phyloP scores from a whole-genome alignment of 805 yeast species.

The Kurtzmaniella fragi region DNA sequence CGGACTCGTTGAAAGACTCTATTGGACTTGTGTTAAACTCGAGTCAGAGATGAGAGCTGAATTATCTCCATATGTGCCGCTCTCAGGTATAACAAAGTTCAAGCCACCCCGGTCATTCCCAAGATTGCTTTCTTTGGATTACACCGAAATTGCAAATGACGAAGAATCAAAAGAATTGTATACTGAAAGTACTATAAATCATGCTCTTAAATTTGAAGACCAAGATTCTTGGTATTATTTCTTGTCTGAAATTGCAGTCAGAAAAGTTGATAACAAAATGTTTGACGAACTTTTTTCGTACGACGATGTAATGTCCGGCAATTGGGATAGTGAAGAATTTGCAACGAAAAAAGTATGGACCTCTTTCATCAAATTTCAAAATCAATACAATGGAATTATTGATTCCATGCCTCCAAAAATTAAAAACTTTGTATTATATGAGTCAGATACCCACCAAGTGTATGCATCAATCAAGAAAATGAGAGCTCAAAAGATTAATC shows the following conservation, averaged over 20 bases:
- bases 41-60: slow-evolving; percentile 33
- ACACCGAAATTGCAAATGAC: slow-evolving; percentile 2
- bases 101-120: slow-evolving; percentile 30
- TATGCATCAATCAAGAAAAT: slow-evolving; percentile 21
- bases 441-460: slow-evolving; percentile 25
- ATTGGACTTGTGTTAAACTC: slow-evolving; percentile 33
- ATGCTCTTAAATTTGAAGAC: slow-evolving; percentile 21
- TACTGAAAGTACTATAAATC: slow-evolving; percentile 16
- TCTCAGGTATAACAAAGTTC: slow-evolving; percentile 26
- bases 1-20: slow-evolving; percentile 23
- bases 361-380: slow-evolving; percentile 24
- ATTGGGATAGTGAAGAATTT: slow-evolving; percentile 24
- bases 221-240: slow-evolving; percentile 34
- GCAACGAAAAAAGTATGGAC: slow-evolving; percentile 18
- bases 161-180: slow-evolving; percentile 11
- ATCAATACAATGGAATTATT: slow-evolving; percentile 34
- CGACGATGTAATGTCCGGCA: slow-evolving; percentile 5
- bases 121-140: slow-evolving; percentile 17
- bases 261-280: slow-evolving; percentile 34
- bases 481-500: neutral
- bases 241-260: slow-evolving; percentile 34
- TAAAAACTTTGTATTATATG: slow-evolving; percentile 26
- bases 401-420: slow-evolving; percentile 31
- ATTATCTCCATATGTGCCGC: slow-evolving; percentile 27
- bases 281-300: slow-evolving; percentile 26